Evolutionary conservation across 441 rosid species (phyloP).

Genomic region (Raphanus hybrid): DNA sequence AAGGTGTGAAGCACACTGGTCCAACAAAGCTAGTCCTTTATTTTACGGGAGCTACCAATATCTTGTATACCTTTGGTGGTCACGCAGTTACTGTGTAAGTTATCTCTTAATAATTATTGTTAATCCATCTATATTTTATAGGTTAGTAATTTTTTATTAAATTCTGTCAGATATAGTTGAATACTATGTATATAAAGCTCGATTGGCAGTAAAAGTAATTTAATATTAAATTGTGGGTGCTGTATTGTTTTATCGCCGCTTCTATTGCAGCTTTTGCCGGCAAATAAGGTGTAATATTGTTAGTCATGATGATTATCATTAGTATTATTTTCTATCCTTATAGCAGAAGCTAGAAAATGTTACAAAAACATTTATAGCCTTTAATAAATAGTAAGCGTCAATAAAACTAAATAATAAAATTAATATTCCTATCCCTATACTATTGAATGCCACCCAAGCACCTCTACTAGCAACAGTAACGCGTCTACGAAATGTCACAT

Average conservation of each 20-base stretch:
- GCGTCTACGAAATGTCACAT: neutral
- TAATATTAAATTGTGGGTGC: slow-evolving; percentile 36
- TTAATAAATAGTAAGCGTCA: neutral
- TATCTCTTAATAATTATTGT: slow-evolving; percentile 25
- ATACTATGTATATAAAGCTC: slow-evolving; percentile 31
- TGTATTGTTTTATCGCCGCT: slow-evolving; percentile 67
- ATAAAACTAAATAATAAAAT: neutral
- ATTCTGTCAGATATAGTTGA: slow-evolving; percentile 37
- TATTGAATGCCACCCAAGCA: slow-evolving; percentile 26
- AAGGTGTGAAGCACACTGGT: slow-evolving; percentile 72
- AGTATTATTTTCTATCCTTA: slow-evolving; percentile 23
- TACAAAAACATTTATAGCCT: neutral
- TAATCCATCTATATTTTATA: neutral
- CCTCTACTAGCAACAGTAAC: slow-evolving; percentile 19
- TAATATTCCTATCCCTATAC: slow-evolving; percentile 12
- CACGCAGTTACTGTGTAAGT: slow-evolving; percentile 99
- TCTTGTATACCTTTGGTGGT: slow-evolving; percentile 97
- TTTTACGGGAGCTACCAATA: slow-evolving; percentile 99
- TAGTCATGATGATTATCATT: slow-evolving; percentile 29
- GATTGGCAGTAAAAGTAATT: slow-evolving; percentile 24
- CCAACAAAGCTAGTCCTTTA: slow-evolving; percentile 86
- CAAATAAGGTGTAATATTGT: slow-evolving; percentile 36
- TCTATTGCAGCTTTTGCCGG: slow-evolving; percentile 97
- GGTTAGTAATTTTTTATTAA: slow-evolving; percentile 7
- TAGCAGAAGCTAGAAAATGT: slow-evolving; percentile 18